A percentile compares a stretch with the other conserved stretches of the same genome.
Conservation (phyloP, 768 basidiomycete genomes). For the Naematelia encephala region DNA sequence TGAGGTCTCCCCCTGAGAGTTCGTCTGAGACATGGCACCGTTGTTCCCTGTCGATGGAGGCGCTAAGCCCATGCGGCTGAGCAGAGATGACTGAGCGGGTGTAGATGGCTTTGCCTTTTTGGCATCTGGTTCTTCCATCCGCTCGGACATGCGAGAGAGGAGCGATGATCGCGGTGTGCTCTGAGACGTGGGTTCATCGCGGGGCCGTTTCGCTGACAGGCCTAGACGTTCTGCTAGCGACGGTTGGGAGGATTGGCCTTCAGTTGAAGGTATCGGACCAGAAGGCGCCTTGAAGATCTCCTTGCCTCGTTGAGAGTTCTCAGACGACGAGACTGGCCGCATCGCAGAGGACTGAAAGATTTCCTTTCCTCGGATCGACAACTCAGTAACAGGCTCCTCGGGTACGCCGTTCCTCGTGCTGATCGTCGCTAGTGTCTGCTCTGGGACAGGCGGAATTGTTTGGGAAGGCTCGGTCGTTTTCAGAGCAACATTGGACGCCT, state of each 20-base stretch:
- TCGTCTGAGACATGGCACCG: background rate
- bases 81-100: background rate
- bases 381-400: background rate
- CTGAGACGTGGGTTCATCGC: background rate
- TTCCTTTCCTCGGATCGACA: background rate
- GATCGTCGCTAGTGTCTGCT: too few species aligned
- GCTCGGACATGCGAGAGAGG: background rate
- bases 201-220: background rate
- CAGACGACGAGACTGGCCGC: background rate
- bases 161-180: background rate
- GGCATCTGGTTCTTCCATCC: background rate
- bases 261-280: too few species aligned
- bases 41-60: background rate
- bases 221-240: background rate
- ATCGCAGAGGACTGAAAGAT: background rate
- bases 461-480: too few species aligned
- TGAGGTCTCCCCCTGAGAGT: background rate
- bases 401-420: background rate
- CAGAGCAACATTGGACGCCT: too few species aligned
- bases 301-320: background rate
- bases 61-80: background rate
- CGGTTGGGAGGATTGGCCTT: too few species aligned
- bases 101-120: background rate
- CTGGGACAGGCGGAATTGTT: too few species aligned
- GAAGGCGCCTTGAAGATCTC: background rate